Conservation (phyloP, 441 rosid species). For the Euphorbia corollata region DNA sequence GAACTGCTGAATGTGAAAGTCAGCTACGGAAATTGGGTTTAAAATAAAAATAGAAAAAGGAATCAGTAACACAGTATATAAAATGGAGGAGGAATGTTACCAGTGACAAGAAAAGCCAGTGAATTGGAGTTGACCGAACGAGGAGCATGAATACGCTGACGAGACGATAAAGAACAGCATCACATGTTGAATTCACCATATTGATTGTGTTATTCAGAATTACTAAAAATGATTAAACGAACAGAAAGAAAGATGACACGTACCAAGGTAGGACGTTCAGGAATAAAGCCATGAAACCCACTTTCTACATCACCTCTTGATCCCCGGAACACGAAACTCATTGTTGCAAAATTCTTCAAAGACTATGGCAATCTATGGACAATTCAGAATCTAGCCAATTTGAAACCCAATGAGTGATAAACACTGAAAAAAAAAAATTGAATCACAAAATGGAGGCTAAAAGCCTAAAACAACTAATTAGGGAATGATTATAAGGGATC, state of each 20-base stretch:
- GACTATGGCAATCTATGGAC: not conserved
- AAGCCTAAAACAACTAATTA: not conserved
- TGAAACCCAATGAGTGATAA: not conserved
- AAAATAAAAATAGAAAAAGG: not conserved
- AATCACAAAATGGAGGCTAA: not conserved
- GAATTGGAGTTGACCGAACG: slow-evolving; percentile 73
- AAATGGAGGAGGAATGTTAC: slow-evolving; percentile 31
- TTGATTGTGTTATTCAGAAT: not conserved
- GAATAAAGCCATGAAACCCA: slow-evolving; percentile 55
- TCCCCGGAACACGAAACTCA: slow-evolving; percentile 86
- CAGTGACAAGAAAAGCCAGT: slow-evolving; percentile 75
- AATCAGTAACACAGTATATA: not conserved
- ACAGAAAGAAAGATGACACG: not conserved
- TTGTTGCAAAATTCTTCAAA: slow-evolving; percentile 20
- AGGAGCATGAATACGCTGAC: slow-evolving; percentile 71
- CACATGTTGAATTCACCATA: not conserved
- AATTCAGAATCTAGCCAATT: slow-evolving; percentile 23
- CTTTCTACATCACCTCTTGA: slow-evolving; percentile 68
- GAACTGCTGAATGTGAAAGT: slow-evolving; percentile 42
- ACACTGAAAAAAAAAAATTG: no score
- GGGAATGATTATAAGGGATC: not conserved
- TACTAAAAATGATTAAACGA: not conserved
- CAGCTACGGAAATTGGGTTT: not conserved
- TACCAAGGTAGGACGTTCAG: slow-evolving; percentile 63
- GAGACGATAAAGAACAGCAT: not conserved